phyloP scores from a whole-genome alignment of 139 green algal species.

The Mesotaenium endlicherianum region DNA sequence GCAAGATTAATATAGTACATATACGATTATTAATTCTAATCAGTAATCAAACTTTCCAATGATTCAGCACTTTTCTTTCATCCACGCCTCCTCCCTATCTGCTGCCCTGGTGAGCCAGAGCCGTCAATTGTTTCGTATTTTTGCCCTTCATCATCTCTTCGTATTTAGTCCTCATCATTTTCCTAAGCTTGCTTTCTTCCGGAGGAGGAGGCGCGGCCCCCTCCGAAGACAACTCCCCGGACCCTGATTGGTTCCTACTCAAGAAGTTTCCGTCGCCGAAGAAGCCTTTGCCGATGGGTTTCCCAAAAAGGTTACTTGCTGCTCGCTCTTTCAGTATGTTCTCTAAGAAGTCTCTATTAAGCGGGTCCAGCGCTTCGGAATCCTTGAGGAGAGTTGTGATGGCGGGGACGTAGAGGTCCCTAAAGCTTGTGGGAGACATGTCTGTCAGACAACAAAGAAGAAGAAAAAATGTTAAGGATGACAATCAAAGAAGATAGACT shows the following conservation, averaged over 20 bases:
- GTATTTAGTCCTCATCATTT: conserved; percentile 31
- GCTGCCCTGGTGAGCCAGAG: no score
- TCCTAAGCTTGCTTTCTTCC: conserved; percentile 10
- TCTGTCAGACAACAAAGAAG: neutral
- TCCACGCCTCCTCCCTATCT: no score
- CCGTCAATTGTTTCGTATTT: no score
- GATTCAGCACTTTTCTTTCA: no score
- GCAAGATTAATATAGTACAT: no score
- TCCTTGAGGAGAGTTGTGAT: conserved; percentile 11
- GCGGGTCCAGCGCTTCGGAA: neutral
- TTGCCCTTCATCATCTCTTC: conserved; percentile 3
- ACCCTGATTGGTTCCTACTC: neutral
- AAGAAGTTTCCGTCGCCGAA: neutral
- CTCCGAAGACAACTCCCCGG: neutral
- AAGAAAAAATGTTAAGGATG: neutral
- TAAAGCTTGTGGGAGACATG: neutral
- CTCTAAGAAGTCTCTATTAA: neutral
- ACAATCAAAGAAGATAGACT: neutral
- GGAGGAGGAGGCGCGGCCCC: neutral
- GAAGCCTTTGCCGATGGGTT: neutral
- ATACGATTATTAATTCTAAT: no score
- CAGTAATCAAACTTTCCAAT: no score
- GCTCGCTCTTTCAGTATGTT: conserved; percentile 4
- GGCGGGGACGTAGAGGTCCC: neutral
- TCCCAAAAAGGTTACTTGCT: neutral